Evolutionary conservation across 805 yeast species (phyloP), one percentile per base, ranked within the genome.

Genomic region (Teunomyces pallodes): DNA sequence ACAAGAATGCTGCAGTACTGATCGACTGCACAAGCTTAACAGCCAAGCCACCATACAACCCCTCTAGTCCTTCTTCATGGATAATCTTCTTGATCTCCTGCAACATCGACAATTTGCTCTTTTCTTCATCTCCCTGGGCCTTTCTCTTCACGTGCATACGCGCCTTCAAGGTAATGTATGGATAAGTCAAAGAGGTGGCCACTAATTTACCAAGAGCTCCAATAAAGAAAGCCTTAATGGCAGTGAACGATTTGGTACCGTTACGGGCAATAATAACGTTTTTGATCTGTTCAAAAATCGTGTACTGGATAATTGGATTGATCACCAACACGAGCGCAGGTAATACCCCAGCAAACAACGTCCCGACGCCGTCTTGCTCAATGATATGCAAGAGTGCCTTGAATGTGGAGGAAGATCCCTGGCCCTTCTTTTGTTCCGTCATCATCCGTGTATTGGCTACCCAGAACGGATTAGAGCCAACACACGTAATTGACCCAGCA

Each of bases 381-480:
- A 83, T 68, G 45, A 91, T 86, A 17, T 86, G 80, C 43, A 76
- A 47, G 42, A 90, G 70, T 6, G 87, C 80, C 43, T 69, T 69
- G 36, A 87, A 54, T 1, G 91, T 82, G 29, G 78, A 70, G 27
- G 72, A 62, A 55, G 57, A 32, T 64, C 62, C 54, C 35, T 44
- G 33, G 8, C 53, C 58, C 43, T 54, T 52, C 50, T 66, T 67
- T 52, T 67, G 66, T 47, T 67, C 62, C 45, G 91, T 90, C 57
- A 95, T 87, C 80, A 86, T 82, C 61, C 96, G 79, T 2, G 97
- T 90, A 64, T 90, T 90, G 40, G 95, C 94, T 39, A 90, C 96
- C 97, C 97, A 90, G 56, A 89, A 82, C 20, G 97, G 97, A 65
- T 90, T 90, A 9, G 96, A 84, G 9, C 84, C 76, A 16, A 87